Conservation (phyloP, 805 yeast species). For the Wickerhamomyces subpelliculosus region DNA sequence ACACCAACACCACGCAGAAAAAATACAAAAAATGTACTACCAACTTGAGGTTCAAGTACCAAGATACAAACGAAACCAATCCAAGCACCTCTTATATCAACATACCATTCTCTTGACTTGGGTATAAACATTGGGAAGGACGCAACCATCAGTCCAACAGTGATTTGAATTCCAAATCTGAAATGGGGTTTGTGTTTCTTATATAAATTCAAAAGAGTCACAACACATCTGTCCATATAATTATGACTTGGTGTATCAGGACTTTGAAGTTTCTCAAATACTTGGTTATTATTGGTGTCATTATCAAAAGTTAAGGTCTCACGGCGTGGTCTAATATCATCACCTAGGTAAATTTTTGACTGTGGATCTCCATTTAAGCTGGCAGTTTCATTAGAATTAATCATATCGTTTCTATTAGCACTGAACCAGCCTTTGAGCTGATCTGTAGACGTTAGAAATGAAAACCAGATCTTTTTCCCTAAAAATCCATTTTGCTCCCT, state of each 20-base stretch:
- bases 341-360: conserved; percentile 6
- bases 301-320: conserved; percentile 1
- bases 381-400: conserved; percentile 27
- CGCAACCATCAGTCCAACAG: conserved; percentile 37
- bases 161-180: conserved; percentile 39
- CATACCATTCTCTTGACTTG: conserved; percentile 40
- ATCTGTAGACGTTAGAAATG: conserved; percentile 27
- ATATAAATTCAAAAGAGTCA: conserved; percentile 4
- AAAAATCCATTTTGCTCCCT: conserved; percentile 29
- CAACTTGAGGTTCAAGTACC: conserved; percentile 43
- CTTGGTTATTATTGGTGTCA: neutral
- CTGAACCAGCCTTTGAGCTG: conserved; percentile 31
- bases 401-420: conserved; percentile 14
- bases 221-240: neutral
- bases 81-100: conserved; percentile 43
- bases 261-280: too few species aligned
- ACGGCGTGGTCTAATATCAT: neutral
- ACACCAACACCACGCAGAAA: conserved; percentile 42
- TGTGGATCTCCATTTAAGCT: conserved; percentile 25
- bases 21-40: conserved; percentile 41
- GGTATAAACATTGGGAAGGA: conserved; percentile 48
- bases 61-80: conserved; percentile 46
- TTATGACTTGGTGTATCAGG: too few species aligned
- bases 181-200: conserved; percentile 26
- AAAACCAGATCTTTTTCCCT: conserved; percentile 39